Evolutionary conservation across 768 basidiomycete species (phyloP), one percentile per base, ranked within the genome.

Genomic region (Leccinum variicolor): DNA sequence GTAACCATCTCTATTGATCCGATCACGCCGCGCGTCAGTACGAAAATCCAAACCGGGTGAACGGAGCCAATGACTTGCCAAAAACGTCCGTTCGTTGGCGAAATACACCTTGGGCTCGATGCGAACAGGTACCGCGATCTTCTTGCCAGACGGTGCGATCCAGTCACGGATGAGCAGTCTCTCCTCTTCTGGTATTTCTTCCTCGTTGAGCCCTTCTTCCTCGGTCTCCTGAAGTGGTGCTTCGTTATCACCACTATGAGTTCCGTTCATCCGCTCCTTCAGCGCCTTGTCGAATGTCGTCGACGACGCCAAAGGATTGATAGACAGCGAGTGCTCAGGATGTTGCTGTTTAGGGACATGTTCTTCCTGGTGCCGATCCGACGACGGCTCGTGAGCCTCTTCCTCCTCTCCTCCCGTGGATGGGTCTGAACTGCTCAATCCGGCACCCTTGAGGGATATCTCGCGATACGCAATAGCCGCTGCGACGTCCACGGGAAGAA

Each of bases 61-160:
- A 33, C 15, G 4, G 54, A 55, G n/a, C 1, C 48, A 46, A 56
- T 25, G 33, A 79, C 92, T 74, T 71, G 92, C 94, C 74, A 95
- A 71, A 81, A 94, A 96, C 14, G 95, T 98, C 59, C 96, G 81
- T 73, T 98, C 95, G 36, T 89, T 87, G 6, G 97, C 97, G 70
- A 98, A 99, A 69, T 95, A 96, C 4, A 97, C 94, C 75, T 99
- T 99, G 28, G 97, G 97, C 72, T 99, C 97, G 49, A 99, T 84
- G 54, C 97, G 84, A n/a, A 99, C 89, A 25, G 96, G 94, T 3
- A 98, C 85, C 0, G 94, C 84, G 56, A 99, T 95, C 62, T 82
- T 81, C 78, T 98, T 98, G 11, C 95, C 95, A 43, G 80, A 74
- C 0, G 92, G 90, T 1, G 95, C 96, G 25, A 70, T 77, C 86